Conservation (phyloP, 2,329 filamentous ascomycete species). For the Dactylellina cionopaga region DNA sequence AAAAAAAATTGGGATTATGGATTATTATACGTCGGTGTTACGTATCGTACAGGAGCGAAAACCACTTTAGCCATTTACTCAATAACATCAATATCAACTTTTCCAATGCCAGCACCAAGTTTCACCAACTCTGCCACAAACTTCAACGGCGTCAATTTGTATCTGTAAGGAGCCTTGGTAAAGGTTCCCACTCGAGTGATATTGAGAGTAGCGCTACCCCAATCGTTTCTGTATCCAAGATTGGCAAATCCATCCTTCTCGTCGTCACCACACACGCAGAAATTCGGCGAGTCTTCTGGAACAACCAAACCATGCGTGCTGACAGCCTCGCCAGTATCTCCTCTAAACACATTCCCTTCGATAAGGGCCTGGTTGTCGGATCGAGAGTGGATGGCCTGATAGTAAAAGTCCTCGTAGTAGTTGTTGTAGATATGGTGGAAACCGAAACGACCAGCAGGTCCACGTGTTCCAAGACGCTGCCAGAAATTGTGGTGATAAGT, state of each 20-base stretch:
- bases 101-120: constrained; percentile 64
- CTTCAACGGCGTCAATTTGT: constrained; percentile 64
- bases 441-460: constrained; percentile 65
- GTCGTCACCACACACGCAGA: constrained; percentile 66
- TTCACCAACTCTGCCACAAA: constrained; percentile 62
- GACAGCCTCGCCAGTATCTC: constrained; percentile 64
- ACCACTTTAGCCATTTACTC: constrained; percentile 15
- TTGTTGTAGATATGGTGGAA: constrained; percentile 66
- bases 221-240: constrained; percentile 67
- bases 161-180: constrained; percentile 65
- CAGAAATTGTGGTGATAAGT: constrained; percentile 67
- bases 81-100: constrained; percentile 57
- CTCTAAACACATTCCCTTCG: constrained; percentile 65
- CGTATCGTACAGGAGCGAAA: too few species aligned
- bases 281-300: constrained; percentile 68
- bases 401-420: constrained; percentile 64
- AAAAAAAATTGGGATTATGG: too few species aligned
- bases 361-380: constrained; percentile 66
- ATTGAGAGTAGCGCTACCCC: constrained; percentile 64
- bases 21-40: too few species aligned
- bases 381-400: constrained; percentile 65
- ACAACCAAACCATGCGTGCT: constrained; percentile 68
- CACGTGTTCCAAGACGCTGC: constrained; percentile 64
- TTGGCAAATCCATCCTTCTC: constrained; percentile 69
- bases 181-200: constrained; percentile 67